Evolutionary conservation across 2,329 filamentous ascomycete species (phyloP).

Genomic region (Rugonectria rugulosa): DNA sequence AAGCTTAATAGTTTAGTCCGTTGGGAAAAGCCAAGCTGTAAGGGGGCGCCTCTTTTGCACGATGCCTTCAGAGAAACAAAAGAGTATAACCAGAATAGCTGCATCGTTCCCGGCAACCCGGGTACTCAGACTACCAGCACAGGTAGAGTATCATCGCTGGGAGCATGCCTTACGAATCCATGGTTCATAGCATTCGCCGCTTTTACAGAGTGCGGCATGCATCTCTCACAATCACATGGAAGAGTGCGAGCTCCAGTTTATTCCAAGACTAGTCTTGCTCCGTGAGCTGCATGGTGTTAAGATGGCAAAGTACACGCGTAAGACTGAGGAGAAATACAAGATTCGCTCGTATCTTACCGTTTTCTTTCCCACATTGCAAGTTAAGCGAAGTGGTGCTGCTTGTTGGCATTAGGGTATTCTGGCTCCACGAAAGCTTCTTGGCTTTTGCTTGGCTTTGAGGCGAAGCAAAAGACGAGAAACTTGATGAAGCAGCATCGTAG

Average conservation of each 20-base stretch:
- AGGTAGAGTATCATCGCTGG: too few relatives aligned
- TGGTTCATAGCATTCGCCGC: too few relatives aligned
- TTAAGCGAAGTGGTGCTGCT: constrained; percentile 6
- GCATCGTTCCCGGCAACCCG: too few relatives aligned
- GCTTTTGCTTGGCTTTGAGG: constrained; percentile 15
- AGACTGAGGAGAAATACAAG: too few relatives aligned
- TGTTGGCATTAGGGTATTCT: constrained; percentile 3
- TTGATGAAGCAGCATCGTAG: constrained; percentile 1
- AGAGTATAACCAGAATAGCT: too few relatives aligned
- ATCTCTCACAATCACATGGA: not conserved
- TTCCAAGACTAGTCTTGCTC: not conserved
- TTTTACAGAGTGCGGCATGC: too few relatives aligned
- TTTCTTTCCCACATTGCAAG: too few relatives aligned
- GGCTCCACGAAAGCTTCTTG: constrained; percentile 10
- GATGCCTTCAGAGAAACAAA: too few relatives aligned
- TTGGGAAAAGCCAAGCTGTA: not conserved
- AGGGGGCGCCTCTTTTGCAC: not conserved
- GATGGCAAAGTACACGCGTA: not conserved
- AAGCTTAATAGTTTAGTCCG: constrained; percentile 15
- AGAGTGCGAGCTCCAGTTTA: not conserved
- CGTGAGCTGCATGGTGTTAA: not conserved
- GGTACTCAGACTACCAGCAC: too few relatives aligned
- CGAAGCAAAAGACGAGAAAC: constrained; percentile 11
- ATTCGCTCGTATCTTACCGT: too few relatives aligned
- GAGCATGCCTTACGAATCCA: too few relatives aligned